These are phyloP conservation scores for Grigorovia jiainica DNA, from an alignment of 805 yeast genomes.

Conservation along the genomic window DNA sequence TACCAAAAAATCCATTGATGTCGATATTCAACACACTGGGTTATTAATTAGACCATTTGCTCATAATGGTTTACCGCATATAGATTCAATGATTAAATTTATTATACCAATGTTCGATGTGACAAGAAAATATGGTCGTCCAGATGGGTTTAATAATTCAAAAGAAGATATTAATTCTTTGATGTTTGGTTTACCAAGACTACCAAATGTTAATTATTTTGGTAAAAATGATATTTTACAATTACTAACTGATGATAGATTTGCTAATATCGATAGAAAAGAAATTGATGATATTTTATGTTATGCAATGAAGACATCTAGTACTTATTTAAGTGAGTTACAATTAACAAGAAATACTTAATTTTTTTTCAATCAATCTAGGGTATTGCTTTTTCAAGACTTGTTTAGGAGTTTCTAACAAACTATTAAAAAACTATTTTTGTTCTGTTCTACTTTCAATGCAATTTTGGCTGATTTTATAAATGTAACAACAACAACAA, in stretches of 20 bases:
- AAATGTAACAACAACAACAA: no score
- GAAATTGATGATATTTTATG: slow-evolving; percentile 9
- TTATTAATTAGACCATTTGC: slow-evolving; percentile 49
- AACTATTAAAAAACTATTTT: no score
- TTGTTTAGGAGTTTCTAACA: no score
- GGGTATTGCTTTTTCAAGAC: no score
- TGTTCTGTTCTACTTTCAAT: no score
- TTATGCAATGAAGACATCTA: slow-evolving; percentile 12
- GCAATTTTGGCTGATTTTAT: no score
- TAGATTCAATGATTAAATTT: slow-evolving; percentile 60
- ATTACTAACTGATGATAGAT: slow-evolving; percentile 4
- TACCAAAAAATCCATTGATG: slow-evolving; percentile 2
- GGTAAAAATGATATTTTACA: slow-evolving; percentile 2
- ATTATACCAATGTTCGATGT: slow-evolving; percentile 59
- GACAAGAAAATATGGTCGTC: slow-evolving; percentile 65
- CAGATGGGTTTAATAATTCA: slow-evolving; percentile 45
- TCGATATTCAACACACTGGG: slow-evolving; percentile 14
- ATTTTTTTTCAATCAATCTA: no score
- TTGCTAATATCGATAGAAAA: not conserved
- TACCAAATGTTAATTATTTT: slow-evolving; percentile 52
- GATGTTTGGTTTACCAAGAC: slow-evolving; percentile 61
- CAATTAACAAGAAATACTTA: slow-evolving; percentile 2
- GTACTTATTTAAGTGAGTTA: slow-evolving; percentile 7
- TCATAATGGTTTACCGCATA: slow-evolving; percentile 58
- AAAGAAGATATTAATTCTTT: slow-evolving; percentile 44